Conservation (phyloP, 495 filamentous ascomycete species). For the Ascobolus immersus region DNA sequence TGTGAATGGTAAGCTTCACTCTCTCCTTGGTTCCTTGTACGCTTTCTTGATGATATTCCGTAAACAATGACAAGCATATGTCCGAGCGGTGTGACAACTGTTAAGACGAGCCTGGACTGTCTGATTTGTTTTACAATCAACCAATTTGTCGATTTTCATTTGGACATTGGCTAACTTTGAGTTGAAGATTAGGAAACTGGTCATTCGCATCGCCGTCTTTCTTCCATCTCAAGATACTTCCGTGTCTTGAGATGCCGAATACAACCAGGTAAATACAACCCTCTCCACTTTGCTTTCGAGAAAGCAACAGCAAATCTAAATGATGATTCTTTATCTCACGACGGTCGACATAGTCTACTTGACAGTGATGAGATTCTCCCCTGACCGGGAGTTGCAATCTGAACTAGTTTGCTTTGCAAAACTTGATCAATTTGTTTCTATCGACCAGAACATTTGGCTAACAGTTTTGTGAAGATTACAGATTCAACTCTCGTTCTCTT, state of each 20-base stretch:
- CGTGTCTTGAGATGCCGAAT: not conserved
- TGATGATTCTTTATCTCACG: constrained; percentile 68
- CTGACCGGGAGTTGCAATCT: constrained; percentile 62
- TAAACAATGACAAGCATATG: constrained; percentile 69
- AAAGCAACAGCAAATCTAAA: constrained; percentile 24
- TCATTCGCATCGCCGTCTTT: constrained; percentile 2
- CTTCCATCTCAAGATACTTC: constrained; percentile 8
- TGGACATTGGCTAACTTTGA: constrained; percentile 4
- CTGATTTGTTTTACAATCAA: constrained; percentile 16
- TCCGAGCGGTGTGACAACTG: constrained; percentile 34
- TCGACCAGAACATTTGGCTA: too few relatives aligned
- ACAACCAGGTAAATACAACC: constrained; percentile 1
- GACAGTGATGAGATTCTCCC: constrained; percentile 78
- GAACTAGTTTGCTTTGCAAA: too few relatives aligned
- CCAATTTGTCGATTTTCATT: constrained; percentile 19
- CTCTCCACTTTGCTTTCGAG: not conserved
- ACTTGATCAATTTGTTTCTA: too few relatives aligned
- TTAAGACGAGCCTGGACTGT: constrained; percentile 34
- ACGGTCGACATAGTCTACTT: constrained; percentile 84
- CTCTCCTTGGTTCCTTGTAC: constrained; percentile 1
- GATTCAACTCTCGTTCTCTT: too few relatives aligned
- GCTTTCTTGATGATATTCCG: constrained; percentile 29
- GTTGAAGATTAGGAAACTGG: constrained; percentile 2
- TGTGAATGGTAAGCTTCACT: constrained; percentile 3
- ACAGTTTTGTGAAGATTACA: too few relatives aligned